Conservation (phyloP, 1,284 basidiomycete genomes). For the Moniliella sp. region DNA sequence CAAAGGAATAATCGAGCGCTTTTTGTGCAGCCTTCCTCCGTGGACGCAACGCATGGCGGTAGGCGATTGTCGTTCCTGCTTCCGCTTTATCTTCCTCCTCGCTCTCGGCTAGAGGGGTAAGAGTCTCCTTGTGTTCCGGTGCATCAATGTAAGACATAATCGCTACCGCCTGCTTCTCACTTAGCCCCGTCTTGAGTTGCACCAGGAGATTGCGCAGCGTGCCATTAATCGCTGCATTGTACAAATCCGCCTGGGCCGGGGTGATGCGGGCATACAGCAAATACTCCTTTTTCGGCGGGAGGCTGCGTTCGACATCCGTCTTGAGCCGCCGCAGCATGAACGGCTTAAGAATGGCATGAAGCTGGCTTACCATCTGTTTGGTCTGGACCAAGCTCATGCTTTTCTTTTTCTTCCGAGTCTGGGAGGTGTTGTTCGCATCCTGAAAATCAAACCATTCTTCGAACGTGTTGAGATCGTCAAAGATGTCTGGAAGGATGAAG, state of each 20-base stretch:
- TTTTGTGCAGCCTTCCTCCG: too few relatives aligned
- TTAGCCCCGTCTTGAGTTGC: constrained; percentile 17
- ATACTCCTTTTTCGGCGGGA: constrained; percentile 37
- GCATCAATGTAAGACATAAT: too few relatives aligned
- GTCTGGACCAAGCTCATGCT: constrained; percentile 40
- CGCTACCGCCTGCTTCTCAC: too few relatives aligned
- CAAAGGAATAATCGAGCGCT: too few relatives aligned
- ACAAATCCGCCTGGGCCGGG: constrained; percentile 56
- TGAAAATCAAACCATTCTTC: constrained; percentile 48
- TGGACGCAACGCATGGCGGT: too few relatives aligned
- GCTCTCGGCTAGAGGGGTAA: too few relatives aligned
- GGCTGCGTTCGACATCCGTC: constrained; percentile 18
- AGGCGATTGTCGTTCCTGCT: too few relatives aligned
- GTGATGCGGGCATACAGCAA: constrained; percentile 75
- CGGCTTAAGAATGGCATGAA: constrained; percentile 28
- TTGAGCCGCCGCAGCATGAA: constrained; percentile 27
- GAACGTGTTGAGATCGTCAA: constrained; percentile 68
- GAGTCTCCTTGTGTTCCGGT: too few relatives aligned
- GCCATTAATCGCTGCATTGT: constrained; percentile 42
- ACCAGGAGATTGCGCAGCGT: constrained; percentile 20
- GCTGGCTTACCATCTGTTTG: constrained; percentile 32
- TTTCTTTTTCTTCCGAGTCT: constrained; percentile 16
- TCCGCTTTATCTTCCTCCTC: too few relatives aligned
- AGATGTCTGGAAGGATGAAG: constrained; percentile 48
- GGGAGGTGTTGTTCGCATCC: constrained; percentile 10